phyloP scores from a whole-genome alignment of 139 green algal genomes.

The Edaphochlamys debaryana region DNA sequence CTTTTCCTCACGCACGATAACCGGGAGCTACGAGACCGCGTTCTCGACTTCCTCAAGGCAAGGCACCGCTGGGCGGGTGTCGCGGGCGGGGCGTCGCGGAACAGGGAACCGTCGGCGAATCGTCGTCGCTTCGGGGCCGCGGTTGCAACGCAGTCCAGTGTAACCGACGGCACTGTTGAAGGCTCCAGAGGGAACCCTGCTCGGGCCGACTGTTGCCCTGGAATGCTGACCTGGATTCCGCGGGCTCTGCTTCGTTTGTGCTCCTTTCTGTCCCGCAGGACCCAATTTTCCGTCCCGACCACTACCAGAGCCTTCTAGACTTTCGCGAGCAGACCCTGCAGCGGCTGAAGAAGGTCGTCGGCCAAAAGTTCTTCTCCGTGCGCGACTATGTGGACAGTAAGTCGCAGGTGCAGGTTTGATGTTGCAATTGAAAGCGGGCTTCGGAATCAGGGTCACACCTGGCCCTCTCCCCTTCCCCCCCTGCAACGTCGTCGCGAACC shows the following conservation, averaged over 20 bases:
- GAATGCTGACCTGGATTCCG: too few relatives aligned
- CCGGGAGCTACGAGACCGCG: slow-evolving; percentile 64
- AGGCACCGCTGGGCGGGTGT: background rate
- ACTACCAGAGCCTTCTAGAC: slow-evolving; percentile 77
- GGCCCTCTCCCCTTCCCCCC: background rate
- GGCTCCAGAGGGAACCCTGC: too few relatives aligned
- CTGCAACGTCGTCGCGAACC: background rate
- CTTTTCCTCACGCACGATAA: slow-evolving; percentile 75
- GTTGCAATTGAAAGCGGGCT: too few relatives aligned
- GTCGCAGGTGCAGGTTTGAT: background rate
- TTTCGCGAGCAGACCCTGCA: slow-evolving; percentile 83
- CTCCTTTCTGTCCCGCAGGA: slow-evolving; percentile 62
- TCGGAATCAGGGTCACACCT: background rate
- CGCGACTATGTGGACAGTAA: slow-evolving; percentile 70
- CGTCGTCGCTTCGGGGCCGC: too few relatives aligned
- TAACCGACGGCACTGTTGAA: too few relatives aligned
- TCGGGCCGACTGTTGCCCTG: too few relatives aligned
- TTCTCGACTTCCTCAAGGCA: slow-evolving; percentile 85
- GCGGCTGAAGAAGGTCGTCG: slow-evolving; percentile 74
- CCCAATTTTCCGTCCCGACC: slow-evolving; percentile 75
- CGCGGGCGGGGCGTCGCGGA: too few relatives aligned
- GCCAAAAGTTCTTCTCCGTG: slow-evolving; percentile 76
- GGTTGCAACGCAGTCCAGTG: too few relatives aligned
- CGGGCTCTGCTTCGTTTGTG: background rate
- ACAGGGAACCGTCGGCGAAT: too few relatives aligned